Base-by-base conservation (phyloP, 179 eudicot species). In the Drosera spatulata region DNA sequence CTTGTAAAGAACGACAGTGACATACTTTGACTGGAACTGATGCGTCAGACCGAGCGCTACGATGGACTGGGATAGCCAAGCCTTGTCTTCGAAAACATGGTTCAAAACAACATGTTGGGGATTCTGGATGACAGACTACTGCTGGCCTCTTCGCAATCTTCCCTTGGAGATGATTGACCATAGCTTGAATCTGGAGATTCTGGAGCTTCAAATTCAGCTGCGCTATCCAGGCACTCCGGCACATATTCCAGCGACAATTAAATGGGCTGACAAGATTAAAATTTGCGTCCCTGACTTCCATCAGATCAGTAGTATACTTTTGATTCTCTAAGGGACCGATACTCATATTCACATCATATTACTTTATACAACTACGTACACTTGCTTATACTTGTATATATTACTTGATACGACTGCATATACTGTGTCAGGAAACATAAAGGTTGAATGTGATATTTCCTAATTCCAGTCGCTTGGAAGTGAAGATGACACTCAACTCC, bases 21-120 rank as follows among this genome's bases (percentile, higher is more conserved):
- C 33, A n/a, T n/a, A n/a, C n/a, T 85, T 87, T 43, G 96, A 73
- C 58, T 79, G 76, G 70, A 79, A 85, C 61, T 91, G 60, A 44
- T 81, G 85, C 33, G 91, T 79, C 61, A 80, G 53, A 46, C 96
- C 91, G 33, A 87, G 87, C 48, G 85, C 85, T 49, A 87, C 88
- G 33, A 85, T 78, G 12, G 88, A 85, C 77, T 71, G 83, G 47
- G 91, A 69, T 9, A 80, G 69, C 77, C 75, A 76, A 54, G 83
- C 86, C 65, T 79, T 87, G 53, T 85, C 86, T 39, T 82, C 79
- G 55, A 77, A 87, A 50, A 89, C 82, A 66, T 89, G 97, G 79
- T 89, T 80, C 51, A 89, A 82, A 69, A 87, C 87, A 56, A 87
- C 87, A 63, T 89, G 95, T 22, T 79, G 81, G 33, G 97, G 95